These are phyloP conservation scores for Orychophragmus violaceus DNA, from an alignment of 345 rosid genomes.

Conservation along the genomic window DNA sequence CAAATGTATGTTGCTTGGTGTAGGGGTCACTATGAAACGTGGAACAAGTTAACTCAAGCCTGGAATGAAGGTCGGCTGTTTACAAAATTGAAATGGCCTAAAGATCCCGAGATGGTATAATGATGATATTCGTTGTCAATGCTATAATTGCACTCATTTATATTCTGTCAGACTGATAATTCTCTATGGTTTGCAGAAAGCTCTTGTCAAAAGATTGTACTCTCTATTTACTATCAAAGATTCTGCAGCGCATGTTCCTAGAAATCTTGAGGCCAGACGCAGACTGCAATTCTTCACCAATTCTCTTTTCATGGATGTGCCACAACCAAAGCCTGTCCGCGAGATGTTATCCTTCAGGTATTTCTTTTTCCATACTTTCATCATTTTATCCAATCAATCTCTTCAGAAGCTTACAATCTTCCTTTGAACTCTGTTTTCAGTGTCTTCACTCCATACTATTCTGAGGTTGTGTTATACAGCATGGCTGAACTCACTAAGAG, in stretches of 20 bases:
- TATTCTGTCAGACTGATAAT: slow-evolving; percentile 9
- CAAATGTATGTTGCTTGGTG: slow-evolving; percentile 12
- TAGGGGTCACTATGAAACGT: slow-evolving; percentile 72
- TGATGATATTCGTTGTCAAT: slow-evolving; percentile 5
- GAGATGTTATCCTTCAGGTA: slow-evolving; percentile 85
- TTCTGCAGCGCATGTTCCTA: slow-evolving; percentile 78
- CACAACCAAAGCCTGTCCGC: slow-evolving; percentile 64
- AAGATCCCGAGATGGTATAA: slow-evolving; percentile 71
- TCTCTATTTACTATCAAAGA: slow-evolving; percentile 86
- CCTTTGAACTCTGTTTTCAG: slow-evolving; percentile 40
- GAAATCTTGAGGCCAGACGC: slow-evolving; percentile 88
- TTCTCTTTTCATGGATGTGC: slow-evolving; percentile 91
- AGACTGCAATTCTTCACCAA: slow-evolving; percentile 86
- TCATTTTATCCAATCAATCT: background rate
- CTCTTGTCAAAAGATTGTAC: slow-evolving; percentile 67
- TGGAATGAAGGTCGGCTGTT: slow-evolving; percentile 83
- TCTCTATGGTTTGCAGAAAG: slow-evolving; percentile 47
- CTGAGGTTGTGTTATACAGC: slow-evolving; percentile 91
- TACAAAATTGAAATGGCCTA: slow-evolving; percentile 84
- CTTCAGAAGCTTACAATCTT: slow-evolving; percentile 21
- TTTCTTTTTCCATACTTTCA: slow-evolving; percentile 10
- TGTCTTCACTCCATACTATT: slow-evolving; percentile 94
- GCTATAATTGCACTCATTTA: background rate
- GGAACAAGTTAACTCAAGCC: slow-evolving; percentile 70
- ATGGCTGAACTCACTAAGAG: slow-evolving; percentile 74